Evolutionary conservation across 441 rosid genomes (phyloP), one percentile per base, ranked within the genome.

Genomic region (Populus tomentosa): DNA sequence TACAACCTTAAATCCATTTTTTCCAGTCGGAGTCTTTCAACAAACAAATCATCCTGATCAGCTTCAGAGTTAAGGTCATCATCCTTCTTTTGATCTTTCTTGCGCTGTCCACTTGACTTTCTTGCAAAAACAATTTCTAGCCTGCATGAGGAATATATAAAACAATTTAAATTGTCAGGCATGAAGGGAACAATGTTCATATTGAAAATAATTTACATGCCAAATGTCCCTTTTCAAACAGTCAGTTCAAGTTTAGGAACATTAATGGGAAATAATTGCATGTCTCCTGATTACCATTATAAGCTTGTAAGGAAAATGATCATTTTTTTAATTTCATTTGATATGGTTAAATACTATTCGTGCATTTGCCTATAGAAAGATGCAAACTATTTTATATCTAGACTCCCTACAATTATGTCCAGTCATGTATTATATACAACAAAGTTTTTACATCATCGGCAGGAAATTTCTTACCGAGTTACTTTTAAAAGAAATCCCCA

Each of bases 21-120:
- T 81, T 95, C 99, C 71, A 95, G 89, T 73, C 95, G 97, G 62
- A 91, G 88, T 24, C 98, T 90, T 82, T 93, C 97, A 70, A 95
- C 97, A 74, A n/a, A 81, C 30, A 94, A 23, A 75, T 90, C 90
- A 7, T 89, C 88, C 56, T 82, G 84, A 65, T 85, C 90, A 71
- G 82, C 83, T 56, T 91, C 97, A 78, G 85, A 73, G 76, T 26
- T 80, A 80, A 84, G 84, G 72, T 92, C 98, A 84, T 90, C 99
- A 86, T 87, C 84, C 80, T 94, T 90, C 80, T 91, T 90, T 74
- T 91, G 88, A 81, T 90, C 90, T 63, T 79, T 87, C 81, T 81
- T 87, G 30, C 18, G 82, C 64, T 18, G 79, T 82, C 81, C 35
- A 67, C 81, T 83, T 53, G 88, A 77, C 82, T 82, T 88, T 77